Conservation (phyloP, 2,329 filamentous ascomycete species). For the Ceratocystis colombiana region DNA sequence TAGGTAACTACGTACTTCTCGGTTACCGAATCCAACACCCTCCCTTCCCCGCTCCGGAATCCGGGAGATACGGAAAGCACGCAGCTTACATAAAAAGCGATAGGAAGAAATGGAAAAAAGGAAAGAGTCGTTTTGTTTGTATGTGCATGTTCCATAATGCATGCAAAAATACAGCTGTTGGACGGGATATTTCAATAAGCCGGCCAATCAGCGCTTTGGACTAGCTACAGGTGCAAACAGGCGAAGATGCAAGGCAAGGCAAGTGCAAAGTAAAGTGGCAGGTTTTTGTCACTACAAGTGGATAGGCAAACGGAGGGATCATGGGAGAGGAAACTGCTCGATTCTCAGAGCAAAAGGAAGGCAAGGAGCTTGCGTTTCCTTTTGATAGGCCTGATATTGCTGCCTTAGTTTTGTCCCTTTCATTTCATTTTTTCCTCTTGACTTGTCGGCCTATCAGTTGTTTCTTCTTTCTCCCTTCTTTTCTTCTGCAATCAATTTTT, state of each 20-base stretch:
- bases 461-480: neutral
- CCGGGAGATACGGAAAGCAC: conserved; percentile 18
- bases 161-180: neutral
- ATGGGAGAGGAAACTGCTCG: neutral
- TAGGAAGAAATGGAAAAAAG: neutral
- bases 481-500: neutral
- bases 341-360: neutral
- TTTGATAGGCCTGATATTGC: conserved; percentile 3
- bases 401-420: conserved; percentile 11
- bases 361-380: conserved; percentile 7
- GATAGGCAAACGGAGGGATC: too few relatives aligned
- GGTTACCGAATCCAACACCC: neutral
- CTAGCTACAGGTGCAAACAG: neutral
- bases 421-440: neutral
- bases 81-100: neutral
- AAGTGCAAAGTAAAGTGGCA: neutral
- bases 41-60: conserved; percentile 15
- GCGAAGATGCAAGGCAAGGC: neutral
- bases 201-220: neutral
- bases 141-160: too few relatives aligned
- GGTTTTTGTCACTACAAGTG: neutral
- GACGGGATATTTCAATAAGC: neutral
- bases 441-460: neutral
- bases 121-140: neutral
- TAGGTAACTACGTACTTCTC: neutral